phyloP scores from a whole-genome alignment of 495 filamentous ascomycete genomes.

The Extremus antarcticus region DNA sequence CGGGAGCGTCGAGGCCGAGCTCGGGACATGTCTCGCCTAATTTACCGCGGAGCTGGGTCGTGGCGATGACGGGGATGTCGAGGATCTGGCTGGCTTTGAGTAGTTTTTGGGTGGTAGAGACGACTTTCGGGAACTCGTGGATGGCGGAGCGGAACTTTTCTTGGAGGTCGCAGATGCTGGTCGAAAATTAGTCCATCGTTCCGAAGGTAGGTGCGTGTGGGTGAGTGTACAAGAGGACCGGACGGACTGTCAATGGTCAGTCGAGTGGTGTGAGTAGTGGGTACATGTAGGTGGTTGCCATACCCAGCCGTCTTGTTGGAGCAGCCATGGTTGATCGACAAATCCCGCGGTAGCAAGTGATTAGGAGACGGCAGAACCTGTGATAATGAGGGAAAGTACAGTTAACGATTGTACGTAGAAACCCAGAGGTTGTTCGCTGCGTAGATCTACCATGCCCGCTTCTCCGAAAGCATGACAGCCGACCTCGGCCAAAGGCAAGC shows the following conservation, averaged over 20 bases:
- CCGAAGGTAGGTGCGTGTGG: background rate
- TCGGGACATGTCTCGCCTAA: slow-evolving; percentile 72
- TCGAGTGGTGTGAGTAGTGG: background rate
- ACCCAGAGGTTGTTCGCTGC: background rate
- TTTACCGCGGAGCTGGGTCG: slow-evolving; percentile 66
- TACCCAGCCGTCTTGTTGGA: slow-evolving; percentile 13
- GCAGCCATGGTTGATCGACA: slow-evolving; percentile 4
- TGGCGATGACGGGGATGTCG: slow-evolving; percentile 65
- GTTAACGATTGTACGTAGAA: no score
- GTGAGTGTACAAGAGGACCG: slow-evolving; percentile 15
- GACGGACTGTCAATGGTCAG: slow-evolving; percentile 8
- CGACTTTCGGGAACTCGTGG: slow-evolving; percentile 66
- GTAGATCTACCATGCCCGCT: background rate
- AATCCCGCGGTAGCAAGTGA: background rate
- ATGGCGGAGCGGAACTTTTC: slow-evolving; percentile 81
- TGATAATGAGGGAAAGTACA: no score
- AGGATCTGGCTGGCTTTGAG: slow-evolving; percentile 46
- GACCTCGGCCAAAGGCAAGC: background rate
- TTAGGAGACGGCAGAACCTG: background rate
- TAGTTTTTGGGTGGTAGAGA: slow-evolving; percentile 43
- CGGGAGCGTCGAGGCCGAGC: slow-evolving; percentile 37
- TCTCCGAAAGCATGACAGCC: background rate
- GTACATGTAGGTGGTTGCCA: background rate
- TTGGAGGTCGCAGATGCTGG: slow-evolving; percentile 89
- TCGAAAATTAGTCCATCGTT: background rate